Conservation (phyloP, 805 yeast species). For the Starmerella vitae region DNA sequence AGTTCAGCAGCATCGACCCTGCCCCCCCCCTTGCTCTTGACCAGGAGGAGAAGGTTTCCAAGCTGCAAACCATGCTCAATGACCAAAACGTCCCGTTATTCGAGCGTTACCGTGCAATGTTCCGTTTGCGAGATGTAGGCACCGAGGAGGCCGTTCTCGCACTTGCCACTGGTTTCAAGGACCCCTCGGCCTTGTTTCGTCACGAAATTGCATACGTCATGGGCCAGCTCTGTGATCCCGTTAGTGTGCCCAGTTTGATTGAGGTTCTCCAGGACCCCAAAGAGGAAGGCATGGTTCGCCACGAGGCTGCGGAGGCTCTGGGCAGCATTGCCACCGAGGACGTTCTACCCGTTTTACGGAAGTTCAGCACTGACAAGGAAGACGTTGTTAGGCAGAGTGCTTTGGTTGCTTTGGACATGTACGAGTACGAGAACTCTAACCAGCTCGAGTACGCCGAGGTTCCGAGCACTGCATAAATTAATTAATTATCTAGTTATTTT, state of each 20-base stretch:
- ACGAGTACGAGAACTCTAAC: slow-evolving; percentile 79
- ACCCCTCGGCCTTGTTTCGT: slow-evolving; percentile 84
- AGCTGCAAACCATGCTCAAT: slow-evolving; percentile 55
- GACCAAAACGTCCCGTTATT: slow-evolving; percentile 69
- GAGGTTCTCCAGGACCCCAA: slow-evolving; percentile 60
- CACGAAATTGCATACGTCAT: slow-evolving; percentile 98
- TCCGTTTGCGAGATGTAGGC: slow-evolving; percentile 89
- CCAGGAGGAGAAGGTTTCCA: slow-evolving; percentile 45
- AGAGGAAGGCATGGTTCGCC: slow-evolving; percentile 98
- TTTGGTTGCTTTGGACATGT: slow-evolving; percentile 94
- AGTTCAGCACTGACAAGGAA: slow-evolving; percentile 67
- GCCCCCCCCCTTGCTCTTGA: slow-evolving; percentile 86
- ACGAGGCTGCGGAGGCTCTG: slow-evolving; percentile 97
- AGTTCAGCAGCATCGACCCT: slow-evolving; percentile 85
- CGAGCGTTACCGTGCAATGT: slow-evolving; percentile 96
- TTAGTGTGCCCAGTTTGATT: slow-evolving; percentile 73
- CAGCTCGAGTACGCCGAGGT: slow-evolving; percentile 60
- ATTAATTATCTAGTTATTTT: slow-evolving; percentile 48
- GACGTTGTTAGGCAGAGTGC: slow-evolving; percentile 94
- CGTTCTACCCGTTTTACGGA: slow-evolving; percentile 73
- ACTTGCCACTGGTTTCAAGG: slow-evolving; percentile 76
- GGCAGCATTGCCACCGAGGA: slow-evolving; percentile 96
- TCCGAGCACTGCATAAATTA: neutral
- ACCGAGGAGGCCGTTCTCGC: slow-evolving; percentile 88
- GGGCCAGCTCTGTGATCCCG: slow-evolving; percentile 92